phyloP scores from a whole-genome alignment of 495 filamentous ascomycete genomes.

The Aspergillus coremiiformis region DNA sequence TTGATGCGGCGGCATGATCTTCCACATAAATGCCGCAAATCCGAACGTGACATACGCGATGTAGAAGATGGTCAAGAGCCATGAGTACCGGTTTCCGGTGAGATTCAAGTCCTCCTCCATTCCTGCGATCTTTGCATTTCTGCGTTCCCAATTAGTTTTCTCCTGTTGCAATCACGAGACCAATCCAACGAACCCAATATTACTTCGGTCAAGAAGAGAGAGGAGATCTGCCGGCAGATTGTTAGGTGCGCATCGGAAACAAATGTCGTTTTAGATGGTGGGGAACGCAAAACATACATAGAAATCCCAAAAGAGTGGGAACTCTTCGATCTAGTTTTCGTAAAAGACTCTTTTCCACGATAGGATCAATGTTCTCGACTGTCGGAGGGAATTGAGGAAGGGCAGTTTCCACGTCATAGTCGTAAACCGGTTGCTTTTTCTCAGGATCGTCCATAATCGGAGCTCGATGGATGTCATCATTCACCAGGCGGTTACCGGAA shows the following conservation, averaged over 20 bases:
- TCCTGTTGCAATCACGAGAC: background rate
- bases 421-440: slow-evolving; percentile 22
- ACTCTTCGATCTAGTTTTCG: slow-evolving; percentile 52
- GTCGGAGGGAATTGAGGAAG: slow-evolving; percentile 14
- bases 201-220: slow-evolving; percentile 61
- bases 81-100: slow-evolving; percentile 48
- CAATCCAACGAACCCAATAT: slow-evolving; percentile 44
- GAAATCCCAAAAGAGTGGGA: slow-evolving; percentile 43
- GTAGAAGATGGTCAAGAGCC: slow-evolving; percentile 77
- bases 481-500: background rate
- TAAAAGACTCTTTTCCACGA: slow-evolving; percentile 48
- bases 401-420: slow-evolving; percentile 18
- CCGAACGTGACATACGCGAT: slow-evolving; percentile 57
- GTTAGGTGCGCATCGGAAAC: background rate
- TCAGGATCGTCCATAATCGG: slow-evolving; percentile 24
- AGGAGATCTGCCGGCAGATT: slow-evolving; percentile 44
- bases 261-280: background rate
- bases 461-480: slow-evolving; percentile 22
- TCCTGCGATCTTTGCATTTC: slow-evolving; percentile 61
- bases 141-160: slow-evolving; percentile 12
- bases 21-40: slow-evolving; percentile 66
- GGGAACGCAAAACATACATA: slow-evolving; percentile 36
- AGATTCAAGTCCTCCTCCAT: slow-evolving; percentile 48
- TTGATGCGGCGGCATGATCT: slow-evolving; percentile 51
- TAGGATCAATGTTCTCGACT: slow-evolving; percentile 37